A percentile compares a stretch with the other conserved stretches of the same genome.
Evolutionary conservation across 352 stramenopile species (phyloP).

Genomic region (Blastocystis sp.): DNA sequence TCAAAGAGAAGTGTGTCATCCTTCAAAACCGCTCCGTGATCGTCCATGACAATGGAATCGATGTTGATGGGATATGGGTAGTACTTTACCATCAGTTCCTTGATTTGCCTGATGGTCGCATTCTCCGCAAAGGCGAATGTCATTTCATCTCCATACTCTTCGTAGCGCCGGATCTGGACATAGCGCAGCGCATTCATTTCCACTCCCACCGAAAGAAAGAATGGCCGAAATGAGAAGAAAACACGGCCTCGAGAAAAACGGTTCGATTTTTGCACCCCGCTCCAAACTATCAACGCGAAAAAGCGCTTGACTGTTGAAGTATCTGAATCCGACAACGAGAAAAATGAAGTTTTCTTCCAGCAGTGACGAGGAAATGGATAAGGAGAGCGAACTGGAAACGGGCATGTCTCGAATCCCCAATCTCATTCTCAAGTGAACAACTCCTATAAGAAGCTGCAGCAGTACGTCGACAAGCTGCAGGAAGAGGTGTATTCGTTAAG

Average conservation of each 20-base stretch:
- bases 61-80: not conserved
- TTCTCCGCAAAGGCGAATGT: not conserved
- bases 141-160: not conserved
- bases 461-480: conserved; percentile 16
- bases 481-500: not conserved
- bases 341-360: not conserved
- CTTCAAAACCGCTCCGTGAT: not conserved
- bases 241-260: not conserved
- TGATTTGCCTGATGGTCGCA: not conserved
- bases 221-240: not conserved
- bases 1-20: not conserved
- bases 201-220: not conserved
- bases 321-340: not conserved
- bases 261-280: no score
- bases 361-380: not conserved
- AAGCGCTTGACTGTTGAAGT: no score
- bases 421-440: conserved; percentile 11
- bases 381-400: not conserved
- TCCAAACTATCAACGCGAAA: no score
- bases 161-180: not conserved
- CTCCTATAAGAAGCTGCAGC: conserved; percentile 5
- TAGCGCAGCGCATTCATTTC: not conserved
- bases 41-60: not conserved
- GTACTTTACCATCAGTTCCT: not conserved
- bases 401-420: not conserved